Evolutionary conservation across 129 eudicot genomes (phyloP).

Genomic region (Dittrichia graveolens): DNA sequence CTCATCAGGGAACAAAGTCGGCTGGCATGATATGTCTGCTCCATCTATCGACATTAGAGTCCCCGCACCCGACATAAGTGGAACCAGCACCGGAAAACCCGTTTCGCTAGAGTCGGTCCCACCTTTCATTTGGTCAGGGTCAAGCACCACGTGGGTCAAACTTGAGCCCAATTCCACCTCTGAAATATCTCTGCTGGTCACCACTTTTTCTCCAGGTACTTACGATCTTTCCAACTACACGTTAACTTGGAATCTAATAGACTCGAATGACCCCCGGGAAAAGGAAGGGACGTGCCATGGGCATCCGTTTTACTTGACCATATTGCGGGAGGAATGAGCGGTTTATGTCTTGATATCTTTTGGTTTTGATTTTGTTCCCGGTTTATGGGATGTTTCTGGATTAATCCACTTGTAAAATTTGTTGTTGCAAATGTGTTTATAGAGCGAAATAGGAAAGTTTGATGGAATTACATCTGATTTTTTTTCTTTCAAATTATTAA

Average conservation of each 20-base stretch:
- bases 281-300: constrained; percentile 65
- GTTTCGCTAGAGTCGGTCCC: constrained; percentile 51
- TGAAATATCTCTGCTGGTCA: constrained; percentile 54
- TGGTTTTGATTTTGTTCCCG: constrained; percentile 9
- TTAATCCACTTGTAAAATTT: constrained; percentile 33
- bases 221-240: constrained; percentile 82
- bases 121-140: constrained; percentile 86
- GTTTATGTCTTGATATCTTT: not conserved
- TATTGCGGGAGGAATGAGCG: constrained; percentile 55
- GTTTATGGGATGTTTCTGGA: constrained; percentile 12
- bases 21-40: constrained; percentile 74
- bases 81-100: constrained; percentile 32
- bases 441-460: constrained; percentile 28
- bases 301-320: constrained; percentile 63
- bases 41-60: constrained; percentile 42
- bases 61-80: constrained; percentile 44
- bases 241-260: constrained; percentile 62
- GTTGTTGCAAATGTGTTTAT: constrained; percentile 39
- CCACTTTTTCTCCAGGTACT: constrained; percentile 80
- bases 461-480: constrained; percentile 12
- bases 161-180: constrained; percentile 65
- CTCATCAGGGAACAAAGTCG: constrained; percentile 57
- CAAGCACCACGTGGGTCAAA: constrained; percentile 63
- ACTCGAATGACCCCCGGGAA: constrained; percentile 34
- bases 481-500: constrained; percentile 22